Base-by-base conservation (phyloP, 768 basidiomycete species). In the Boletus coccyginus region DNA sequence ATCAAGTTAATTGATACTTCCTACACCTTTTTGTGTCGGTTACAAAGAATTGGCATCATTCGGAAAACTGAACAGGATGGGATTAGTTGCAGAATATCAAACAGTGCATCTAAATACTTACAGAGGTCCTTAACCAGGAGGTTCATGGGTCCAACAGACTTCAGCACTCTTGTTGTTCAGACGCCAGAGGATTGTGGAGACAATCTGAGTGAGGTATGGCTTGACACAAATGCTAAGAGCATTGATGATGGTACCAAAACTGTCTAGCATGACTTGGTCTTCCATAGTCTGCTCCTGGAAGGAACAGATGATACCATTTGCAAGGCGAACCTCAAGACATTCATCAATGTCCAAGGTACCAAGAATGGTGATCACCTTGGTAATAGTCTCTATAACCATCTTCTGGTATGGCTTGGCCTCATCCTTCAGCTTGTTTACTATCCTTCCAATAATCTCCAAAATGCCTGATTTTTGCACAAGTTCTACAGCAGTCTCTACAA, bases 351-450 rank as follows among this genome's bases (percentile, higher is more conserved):
- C 96, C 1, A 95, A 92, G n/a, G 96, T 94, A 49, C 97, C 95
- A 2, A 96, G 84, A 7, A 88, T 90, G 16, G 88, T 86, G 50
- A 99, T 81, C 45, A 99, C 97, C 71, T 97, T 96, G 21, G 94
- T 98, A 63, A 98, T 97, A 0, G 97, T 98, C 77, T 99, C 97
- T 97, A 99, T 99, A 13, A 97, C 94, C 97, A 99, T 99, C 82
- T 98, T 98, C 61, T 94, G 79, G 75, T 92, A 94, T 5, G 91
- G 92, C 73, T 94, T 92, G 0, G 71, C 70, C 36, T 76, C n/a
- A n/a, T n/a, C n/a, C n/a, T n/a, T n/a, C n/a, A n/a, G n/a, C n/a
- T n/a, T n/a, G n/a, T n/a, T n/a, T n/a, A n/a, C n/a, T n/a, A n/a
- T n/a, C n/a, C n/a, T n/a, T n/a, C n/a, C n/a, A n/a, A n/a, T n/a